A percentile compares a stretch with the other conserved stretches of the same genome.
Conservation (phyloP, 1,139 yeast genomes). For the Taphrina populina region DNA sequence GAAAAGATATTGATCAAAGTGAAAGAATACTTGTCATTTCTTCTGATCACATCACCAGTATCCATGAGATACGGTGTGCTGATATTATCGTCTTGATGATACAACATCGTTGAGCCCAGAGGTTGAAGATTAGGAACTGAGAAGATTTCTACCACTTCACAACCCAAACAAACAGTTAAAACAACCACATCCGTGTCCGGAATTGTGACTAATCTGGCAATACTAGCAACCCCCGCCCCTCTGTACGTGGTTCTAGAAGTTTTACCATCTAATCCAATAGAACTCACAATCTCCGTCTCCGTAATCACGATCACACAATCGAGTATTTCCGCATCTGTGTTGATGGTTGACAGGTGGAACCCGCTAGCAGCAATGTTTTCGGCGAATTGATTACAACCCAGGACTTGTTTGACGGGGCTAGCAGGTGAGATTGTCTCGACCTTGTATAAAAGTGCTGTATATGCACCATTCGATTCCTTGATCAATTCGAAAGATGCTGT, state of each 20-base stretch:
- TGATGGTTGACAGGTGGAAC: constrained; percentile 6
- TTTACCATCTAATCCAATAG: constrained; percentile 9
- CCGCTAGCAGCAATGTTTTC: constrained; percentile 15
- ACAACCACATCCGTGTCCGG: constrained; percentile 5
- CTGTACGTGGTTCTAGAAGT: background rate
- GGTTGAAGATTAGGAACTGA: constrained; percentile 20
- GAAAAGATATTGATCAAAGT: constrained; percentile 1
- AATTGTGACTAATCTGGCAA: background rate
- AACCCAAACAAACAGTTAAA: background rate
- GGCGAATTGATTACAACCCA: constrained; percentile 11
- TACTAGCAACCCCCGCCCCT: background rate
- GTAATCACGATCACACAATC: constrained; percentile 30
- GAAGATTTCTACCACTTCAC: constrained; percentile 6
- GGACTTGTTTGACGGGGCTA: background rate
- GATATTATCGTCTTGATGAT: background rate
- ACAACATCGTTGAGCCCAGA: constrained; percentile 2
- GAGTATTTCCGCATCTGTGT: constrained; percentile 9
- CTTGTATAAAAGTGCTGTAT: constrained; percentile 47
- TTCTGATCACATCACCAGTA: constrained; percentile 12
- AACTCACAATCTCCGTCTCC: constrained; percentile 8
- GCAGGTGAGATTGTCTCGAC: background rate
- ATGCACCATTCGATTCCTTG: constrained; percentile 72
- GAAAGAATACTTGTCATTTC: constrained; percentile 4
- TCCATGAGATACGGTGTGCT: background rate
- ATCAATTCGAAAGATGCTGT: constrained; percentile 63